phyloP scores from a whole-genome alignment of 495 filamentous ascomycete genomes.

The Aspergillus egyptiacus region DNA sequence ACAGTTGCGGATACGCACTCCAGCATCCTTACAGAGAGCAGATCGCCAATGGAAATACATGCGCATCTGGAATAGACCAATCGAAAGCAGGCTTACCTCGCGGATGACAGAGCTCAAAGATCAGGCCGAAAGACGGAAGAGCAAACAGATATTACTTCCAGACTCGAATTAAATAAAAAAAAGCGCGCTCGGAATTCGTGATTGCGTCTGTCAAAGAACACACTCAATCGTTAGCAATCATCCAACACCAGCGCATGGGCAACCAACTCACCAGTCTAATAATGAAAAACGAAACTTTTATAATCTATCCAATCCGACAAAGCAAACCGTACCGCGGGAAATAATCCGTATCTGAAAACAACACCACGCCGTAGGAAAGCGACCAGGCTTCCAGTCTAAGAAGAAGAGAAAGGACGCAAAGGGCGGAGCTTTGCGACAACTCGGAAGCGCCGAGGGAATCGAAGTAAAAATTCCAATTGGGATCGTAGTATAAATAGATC shows the following conservation, averaged over 20 bases:
- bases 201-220: constrained; percentile 21
- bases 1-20: no score
- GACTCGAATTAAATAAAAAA: constrained; percentile 8
- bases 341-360: constrained; percentile 14
- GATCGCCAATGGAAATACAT: background rate
- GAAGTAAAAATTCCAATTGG: constrained; percentile 9
- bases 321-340: constrained; percentile 17
- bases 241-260: constrained; percentile 1
- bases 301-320: constrained; percentile 21
- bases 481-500: constrained; percentile 5
- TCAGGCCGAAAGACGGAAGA: constrained; percentile 13
- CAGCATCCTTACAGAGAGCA: no score
- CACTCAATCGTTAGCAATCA: constrained; percentile 6
- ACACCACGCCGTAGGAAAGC: constrained; percentile 22
- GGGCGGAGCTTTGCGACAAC: constrained; percentile 16
- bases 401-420: constrained; percentile 3
- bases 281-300: constrained; percentile 23
- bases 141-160: constrained; percentile 12
- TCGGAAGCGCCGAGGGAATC: constrained; percentile 10
- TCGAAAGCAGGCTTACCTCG: constrained; percentile 13
- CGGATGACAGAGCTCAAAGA: constrained; percentile 11
- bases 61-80: constrained; percentile 1
- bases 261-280: constrained; percentile 26
- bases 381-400: constrained; percentile 31
- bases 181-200: constrained; percentile 21